phyloP scores from a whole-genome alignment of 345 rosid species.

The Brassica juncea region DNA sequence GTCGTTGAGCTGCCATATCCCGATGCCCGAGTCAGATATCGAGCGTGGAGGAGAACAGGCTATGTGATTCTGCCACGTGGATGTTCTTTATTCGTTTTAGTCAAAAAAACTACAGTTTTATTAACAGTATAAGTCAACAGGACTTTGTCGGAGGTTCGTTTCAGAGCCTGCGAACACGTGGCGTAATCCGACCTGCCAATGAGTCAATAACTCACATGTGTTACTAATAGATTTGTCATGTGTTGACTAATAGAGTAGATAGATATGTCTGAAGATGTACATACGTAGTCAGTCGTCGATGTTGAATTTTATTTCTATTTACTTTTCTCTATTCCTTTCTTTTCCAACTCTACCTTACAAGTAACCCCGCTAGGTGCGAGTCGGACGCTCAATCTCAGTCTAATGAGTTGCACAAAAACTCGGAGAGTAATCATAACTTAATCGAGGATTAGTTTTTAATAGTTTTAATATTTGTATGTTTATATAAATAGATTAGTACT shows the following conservation, averaged over 20 bases:
- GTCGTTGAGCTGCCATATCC: slow-evolving; percentile 25
- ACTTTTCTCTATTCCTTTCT: not conserved
- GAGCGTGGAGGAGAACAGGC: slow-evolving; percentile 48
- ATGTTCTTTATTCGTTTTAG: not conserved
- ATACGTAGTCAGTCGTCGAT: slow-evolving; percentile 8
- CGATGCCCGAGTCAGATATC: slow-evolving; percentile 33
- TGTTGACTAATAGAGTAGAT: slow-evolving; percentile 8
- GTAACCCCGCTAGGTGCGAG: no score
- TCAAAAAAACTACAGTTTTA: not conserved
- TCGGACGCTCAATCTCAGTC: no score
- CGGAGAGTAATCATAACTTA: no score
- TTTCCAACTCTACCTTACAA: not conserved
- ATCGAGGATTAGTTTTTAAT: no score
- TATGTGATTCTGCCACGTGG: slow-evolving; percentile 26
- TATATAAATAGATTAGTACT: no score
- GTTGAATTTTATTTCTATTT: slow-evolving; percentile 13
- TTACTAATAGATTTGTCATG: not conserved
- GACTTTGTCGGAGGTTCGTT: not conserved
- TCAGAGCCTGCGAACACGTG: slow-evolving; percentile 25
- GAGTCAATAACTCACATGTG: slow-evolving; percentile 8
- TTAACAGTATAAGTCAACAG: not conserved
- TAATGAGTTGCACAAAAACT: no score
- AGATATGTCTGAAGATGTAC: slow-evolving; percentile 25
- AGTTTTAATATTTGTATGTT: no score
- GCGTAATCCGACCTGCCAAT: not conserved